A percentile compares a stretch with the other conserved stretches of the same genome.
These are phyloP conservation scores for Zygoascus meyerae DNA, from an alignment of 1,139 yeast species.

Conservation along the genomic window DNA sequence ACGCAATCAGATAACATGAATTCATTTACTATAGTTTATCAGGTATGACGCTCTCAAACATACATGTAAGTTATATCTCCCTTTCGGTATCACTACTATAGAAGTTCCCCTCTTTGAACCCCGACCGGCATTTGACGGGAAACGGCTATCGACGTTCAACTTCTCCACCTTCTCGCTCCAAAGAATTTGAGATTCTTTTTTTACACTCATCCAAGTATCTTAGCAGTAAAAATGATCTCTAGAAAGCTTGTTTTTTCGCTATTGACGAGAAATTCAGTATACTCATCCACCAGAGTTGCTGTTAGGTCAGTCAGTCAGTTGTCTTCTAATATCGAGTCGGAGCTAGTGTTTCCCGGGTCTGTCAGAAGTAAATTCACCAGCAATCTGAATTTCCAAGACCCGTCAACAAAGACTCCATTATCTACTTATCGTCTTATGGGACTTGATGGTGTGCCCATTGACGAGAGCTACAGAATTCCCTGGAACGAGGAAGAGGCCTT, in stretches of 20 bases:
- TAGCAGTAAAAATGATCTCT: neutral
- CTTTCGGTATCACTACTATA: too few relatives aligned
- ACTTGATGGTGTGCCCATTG: constrained; percentile 29
- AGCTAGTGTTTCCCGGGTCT: constrained; percentile 31
- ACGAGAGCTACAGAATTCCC: constrained; percentile 24
- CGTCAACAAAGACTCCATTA: constrained; percentile 22
- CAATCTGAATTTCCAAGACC: constrained; percentile 23
- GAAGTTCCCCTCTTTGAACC: too few relatives aligned
- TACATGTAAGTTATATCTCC: too few relatives aligned
- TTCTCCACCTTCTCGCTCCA: constrained; percentile 1
- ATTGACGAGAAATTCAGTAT: neutral
- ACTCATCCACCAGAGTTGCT: too few relatives aligned
- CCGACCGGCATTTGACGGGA: neutral
- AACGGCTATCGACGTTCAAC: constrained; percentile 5
- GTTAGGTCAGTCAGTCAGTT: constrained; percentile 21
- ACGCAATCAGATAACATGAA: too few relatives aligned
- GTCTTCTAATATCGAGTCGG: constrained; percentile 23
- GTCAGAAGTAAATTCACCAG: constrained; percentile 28
- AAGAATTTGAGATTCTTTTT: neutral
- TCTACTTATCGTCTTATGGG: constrained; percentile 31
- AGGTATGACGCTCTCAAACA: too few relatives aligned
- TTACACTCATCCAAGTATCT: neutral
- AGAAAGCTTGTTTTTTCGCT: neutral
- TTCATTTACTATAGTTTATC: too few relatives aligned
- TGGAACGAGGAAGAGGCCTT: constrained; percentile 25